Evolutionary conservation across 257 asterid species (phyloP).

Genomic region (Plantago elongata): DNA sequence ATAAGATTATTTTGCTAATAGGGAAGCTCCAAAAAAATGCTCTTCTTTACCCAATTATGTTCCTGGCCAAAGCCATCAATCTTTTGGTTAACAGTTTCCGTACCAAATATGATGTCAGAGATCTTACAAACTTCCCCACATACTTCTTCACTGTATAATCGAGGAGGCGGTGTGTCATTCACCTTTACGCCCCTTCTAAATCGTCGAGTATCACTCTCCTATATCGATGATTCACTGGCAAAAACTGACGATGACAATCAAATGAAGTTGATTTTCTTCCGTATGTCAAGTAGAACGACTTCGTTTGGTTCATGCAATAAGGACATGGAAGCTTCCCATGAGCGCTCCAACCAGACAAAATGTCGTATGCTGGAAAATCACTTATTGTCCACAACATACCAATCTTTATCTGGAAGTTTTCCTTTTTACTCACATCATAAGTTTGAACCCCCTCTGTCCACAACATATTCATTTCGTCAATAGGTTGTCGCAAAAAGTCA

Average conservation of each 20-base stretch:
- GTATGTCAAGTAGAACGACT: neutral
- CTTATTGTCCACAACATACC: conserved; percentile 7
- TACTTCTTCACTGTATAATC: neutral
- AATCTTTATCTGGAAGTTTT: conserved; percentile 1
- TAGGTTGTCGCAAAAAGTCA: neutral
- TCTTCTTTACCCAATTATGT: conserved; percentile 5
- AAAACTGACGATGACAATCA: conserved; percentile 5
- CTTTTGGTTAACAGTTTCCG: neutral
- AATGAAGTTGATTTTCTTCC: neutral
- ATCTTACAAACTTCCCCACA: neutral
- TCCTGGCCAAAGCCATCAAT: no score
- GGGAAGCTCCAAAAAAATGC: conserved; percentile 1
- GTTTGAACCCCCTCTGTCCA: neutral
- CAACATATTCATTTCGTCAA: conserved; percentile 5
- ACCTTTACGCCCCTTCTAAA: neutral
- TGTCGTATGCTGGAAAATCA: neutral
- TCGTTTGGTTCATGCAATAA: neutral
- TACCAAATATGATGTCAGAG: neutral
- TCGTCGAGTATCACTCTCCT: neutral
- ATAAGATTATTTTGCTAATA: neutral
- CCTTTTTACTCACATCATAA: neutral
- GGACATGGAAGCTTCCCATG: neutral
- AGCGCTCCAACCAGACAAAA: neutral
- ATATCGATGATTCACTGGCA: neutral
- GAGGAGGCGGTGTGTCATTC: neutral